These are phyloP conservation scores for Aplosporella prunicola DNA, from an alignment of 2,329 filamentous ascomycete species.

Conservation along the genomic window DNA sequence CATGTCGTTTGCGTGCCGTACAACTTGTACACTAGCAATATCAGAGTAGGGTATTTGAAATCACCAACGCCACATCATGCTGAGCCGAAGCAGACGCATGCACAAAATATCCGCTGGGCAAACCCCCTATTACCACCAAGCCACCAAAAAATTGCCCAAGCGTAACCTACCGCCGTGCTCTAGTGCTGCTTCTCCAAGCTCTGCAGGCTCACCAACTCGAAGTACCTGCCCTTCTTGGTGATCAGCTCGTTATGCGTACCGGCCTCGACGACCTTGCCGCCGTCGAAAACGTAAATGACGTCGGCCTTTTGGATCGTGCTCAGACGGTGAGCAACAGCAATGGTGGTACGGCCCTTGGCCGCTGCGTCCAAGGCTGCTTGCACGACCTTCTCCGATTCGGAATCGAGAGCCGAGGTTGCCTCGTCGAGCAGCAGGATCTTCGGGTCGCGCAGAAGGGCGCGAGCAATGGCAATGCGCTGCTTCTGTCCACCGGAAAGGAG, in stretches of 20 bases:
- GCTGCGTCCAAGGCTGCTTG: conserved; percentile 70
- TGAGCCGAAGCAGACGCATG: no score
- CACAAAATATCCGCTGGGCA: no score
- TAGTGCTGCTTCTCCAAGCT: conserved; percentile 10
- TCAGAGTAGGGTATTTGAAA: no score
- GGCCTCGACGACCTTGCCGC: conserved; percentile 69
- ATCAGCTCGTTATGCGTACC: conserved; percentile 52
- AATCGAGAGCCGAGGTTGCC: conserved; percentile 12
- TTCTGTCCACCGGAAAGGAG: conserved; percentile 81
- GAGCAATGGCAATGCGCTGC: conserved; percentile 82
- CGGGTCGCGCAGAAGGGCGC: conserved; percentile 77
- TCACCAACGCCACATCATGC: no score
- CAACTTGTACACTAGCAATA: no score
- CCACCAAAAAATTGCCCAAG: no score
- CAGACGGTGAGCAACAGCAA: conserved; percentile 79
- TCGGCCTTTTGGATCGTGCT: conserved; percentile 89
- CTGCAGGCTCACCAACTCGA: conserved; percentile 11
- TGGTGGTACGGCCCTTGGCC: conserved; percentile 74
- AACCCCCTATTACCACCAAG: no score
- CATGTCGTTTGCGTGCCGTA: no score
- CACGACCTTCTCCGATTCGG: conserved; percentile 54
- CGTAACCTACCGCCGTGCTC: no score
- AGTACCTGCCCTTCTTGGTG: conserved; percentile 4
- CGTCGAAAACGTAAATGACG: conserved; percentile 84
- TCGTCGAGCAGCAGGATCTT: conserved; percentile 52